A percentile compares a stretch with the other conserved stretches of the same genome.
phyloP scores from a whole-genome alignment of 202 grass and related monocot species.

The Panicum hallii region DNA sequence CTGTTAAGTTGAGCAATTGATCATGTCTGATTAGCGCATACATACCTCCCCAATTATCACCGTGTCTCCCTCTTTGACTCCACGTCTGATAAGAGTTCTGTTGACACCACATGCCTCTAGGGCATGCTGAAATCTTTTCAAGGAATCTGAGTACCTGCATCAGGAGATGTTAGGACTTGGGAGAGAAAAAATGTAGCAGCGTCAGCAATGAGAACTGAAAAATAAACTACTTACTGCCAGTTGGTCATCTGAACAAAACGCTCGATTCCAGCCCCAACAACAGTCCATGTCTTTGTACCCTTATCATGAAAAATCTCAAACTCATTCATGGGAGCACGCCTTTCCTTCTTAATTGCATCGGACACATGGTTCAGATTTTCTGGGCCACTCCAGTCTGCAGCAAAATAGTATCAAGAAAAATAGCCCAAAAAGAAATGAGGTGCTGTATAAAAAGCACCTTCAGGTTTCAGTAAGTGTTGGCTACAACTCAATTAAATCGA shows the following conservation, averaged over 20 bases:
- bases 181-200: background rate
- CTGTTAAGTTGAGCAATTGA: background rate
- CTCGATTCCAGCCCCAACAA: slow-evolving; percentile 84
- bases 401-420: slow-evolving; percentile 32
- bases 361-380: slow-evolving; percentile 92
- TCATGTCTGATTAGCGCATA: background rate
- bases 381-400: slow-evolving; percentile 65
- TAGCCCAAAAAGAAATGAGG: slow-evolving; percentile 19
- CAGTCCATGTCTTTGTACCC: slow-evolving; percentile 70
- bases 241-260: slow-evolving; percentile 99
- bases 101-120: slow-evolving; percentile 91
- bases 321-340: slow-evolving; percentile 82
- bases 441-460: slow-evolving; percentile 15
- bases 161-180: slow-evolving; percentile 20
- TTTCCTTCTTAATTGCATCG: slow-evolving; percentile 85
- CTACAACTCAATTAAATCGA: slow-evolving; percentile 14
- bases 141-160: slow-evolving; percentile 83
- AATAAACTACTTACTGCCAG: slow-evolving; percentile 82
- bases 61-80: slow-evolving; percentile 91
- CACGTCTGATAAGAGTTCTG: slow-evolving; percentile 73
- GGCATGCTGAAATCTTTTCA: slow-evolving; percentile 84
- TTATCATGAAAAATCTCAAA: slow-evolving; percentile 90
- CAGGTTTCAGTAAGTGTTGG: background rate
- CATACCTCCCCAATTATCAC: slow-evolving; percentile 86
- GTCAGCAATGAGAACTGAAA: background rate